phyloP scores from a whole-genome alignment of 495 filamentous ascomycete genomes.

The Annulohypoxylon moriforme region DNA sequence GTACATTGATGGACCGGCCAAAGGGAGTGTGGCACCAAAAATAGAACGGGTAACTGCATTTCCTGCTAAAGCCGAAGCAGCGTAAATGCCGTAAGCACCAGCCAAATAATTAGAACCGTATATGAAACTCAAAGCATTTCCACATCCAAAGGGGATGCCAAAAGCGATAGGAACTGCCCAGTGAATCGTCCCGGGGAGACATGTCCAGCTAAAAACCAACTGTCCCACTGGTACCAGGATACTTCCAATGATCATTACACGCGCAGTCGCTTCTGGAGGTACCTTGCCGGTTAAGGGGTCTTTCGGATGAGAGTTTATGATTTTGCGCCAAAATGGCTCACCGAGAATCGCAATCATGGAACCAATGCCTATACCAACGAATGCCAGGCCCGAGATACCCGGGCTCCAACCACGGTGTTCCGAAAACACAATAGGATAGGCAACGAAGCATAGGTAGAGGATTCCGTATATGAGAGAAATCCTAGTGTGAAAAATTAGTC shows the following conservation, averaged over 20 bases:
- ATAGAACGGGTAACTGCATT: constrained; percentile 76
- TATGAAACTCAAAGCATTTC: constrained; percentile 82
- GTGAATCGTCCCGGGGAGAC: constrained; percentile 74
- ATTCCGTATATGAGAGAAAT: constrained; percentile 71
- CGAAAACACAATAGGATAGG: constrained; percentile 82
- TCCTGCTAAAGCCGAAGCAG: constrained; percentile 80
- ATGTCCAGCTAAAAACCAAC: constrained; percentile 86
- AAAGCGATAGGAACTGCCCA: constrained; percentile 80
- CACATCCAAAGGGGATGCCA: constrained; percentile 81
- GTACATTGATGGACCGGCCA: constrained; percentile 82
- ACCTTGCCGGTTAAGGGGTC: constrained; percentile 76
- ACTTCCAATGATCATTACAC: constrained; percentile 75
- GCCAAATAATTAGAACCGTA: constrained; percentile 83
- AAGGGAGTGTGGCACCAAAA: constrained; percentile 76
- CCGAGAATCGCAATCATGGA: constrained; percentile 70
- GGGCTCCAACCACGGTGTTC: constrained; percentile 78
- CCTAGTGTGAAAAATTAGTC: constrained; percentile 42
- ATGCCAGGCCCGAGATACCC: constrained; percentile 78
- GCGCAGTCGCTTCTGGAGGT: constrained; percentile 79
- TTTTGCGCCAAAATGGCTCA: constrained; percentile 76
- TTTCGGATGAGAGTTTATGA: constrained; percentile 75
- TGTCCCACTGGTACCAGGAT: constrained; percentile 76
- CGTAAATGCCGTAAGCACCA: constrained; percentile 79
- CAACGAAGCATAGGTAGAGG: constrained; percentile 88
- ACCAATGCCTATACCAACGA: constrained; percentile 83